Conservation (phyloP, 352 stramenopile genomes). For the Phytophthora brassicae region DNA sequence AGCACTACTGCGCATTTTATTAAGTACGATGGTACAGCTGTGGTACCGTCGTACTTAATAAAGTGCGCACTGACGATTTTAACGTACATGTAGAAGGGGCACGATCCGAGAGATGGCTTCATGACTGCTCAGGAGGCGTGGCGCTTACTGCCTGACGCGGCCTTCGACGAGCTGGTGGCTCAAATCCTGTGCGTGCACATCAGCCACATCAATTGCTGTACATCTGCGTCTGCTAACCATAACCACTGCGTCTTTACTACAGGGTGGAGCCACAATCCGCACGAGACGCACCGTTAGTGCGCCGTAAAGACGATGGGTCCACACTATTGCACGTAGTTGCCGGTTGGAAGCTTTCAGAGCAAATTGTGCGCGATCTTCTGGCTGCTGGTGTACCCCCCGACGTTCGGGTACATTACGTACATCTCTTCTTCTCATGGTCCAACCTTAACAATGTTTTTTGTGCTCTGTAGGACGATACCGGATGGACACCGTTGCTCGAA, state of each 20-base stretch:
- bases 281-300: conserved; percentile 26
- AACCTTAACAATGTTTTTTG: neutral
- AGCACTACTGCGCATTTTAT: no score
- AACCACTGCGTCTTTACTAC: conserved; percentile 10
- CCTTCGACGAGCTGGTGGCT: conserved; percentile 51
- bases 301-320: conserved; percentile 38
- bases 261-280: conserved; percentile 44
- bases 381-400: conserved; percentile 39
- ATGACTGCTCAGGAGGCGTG: conserved; percentile 21
- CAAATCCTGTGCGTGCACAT: conserved; percentile 45
- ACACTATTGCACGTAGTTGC: conserved; percentile 62
- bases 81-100: neutral
- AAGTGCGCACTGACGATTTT: neutral
- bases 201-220: neutral
- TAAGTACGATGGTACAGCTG: no score
- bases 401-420: conserved; percentile 16
- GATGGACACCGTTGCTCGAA: conserved; percentile 66
- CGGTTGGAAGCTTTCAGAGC: conserved; percentile 52
- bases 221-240: neutral
- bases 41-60: no score
- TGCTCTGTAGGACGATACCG: conserved; percentile 37
- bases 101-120: neutral
- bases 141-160: conserved; percentile 36
- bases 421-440: neutral
- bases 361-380: conserved; percentile 51